phyloP scores from a whole-genome alignment of 371 early-diverging fungal species.

The Zychaea mexicana region DNA sequence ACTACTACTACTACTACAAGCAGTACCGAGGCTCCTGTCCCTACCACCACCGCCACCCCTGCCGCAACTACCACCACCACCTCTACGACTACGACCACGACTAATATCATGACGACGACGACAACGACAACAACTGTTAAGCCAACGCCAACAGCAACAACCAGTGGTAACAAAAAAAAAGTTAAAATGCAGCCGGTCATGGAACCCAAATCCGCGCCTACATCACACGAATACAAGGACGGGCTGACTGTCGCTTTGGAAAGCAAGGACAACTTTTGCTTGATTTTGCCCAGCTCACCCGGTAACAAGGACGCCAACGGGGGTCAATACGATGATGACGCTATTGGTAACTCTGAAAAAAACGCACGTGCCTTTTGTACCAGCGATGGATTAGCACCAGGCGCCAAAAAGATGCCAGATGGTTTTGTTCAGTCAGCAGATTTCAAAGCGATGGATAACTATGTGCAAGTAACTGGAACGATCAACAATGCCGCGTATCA shows the following conservation, averaged over 20 bases:
- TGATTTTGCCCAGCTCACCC: slow-evolving; percentile 39
- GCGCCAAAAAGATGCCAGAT: slow-evolving; percentile 34
- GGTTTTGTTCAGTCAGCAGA: slow-evolving; percentile 51
- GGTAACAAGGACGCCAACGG: slow-evolving; percentile 21
- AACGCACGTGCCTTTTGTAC: slow-evolving; percentile 35
- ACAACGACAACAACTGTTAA: neutral
- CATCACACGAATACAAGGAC: neutral
- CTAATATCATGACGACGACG: no score
- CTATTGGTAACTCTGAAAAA: slow-evolving; percentile 43
- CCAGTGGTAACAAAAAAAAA: neutral
- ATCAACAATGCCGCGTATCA: slow-evolving; percentile 42
- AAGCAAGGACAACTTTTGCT: slow-evolving; percentile 32
- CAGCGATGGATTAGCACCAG: slow-evolving; percentile 15
- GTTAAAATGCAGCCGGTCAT: neutral
- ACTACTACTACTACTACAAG: no score
- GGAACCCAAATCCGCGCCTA: no score
- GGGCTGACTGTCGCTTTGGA: slow-evolving; percentile 19
- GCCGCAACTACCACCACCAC: no score
- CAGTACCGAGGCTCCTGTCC: no score
- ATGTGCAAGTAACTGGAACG: slow-evolving; percentile 50
- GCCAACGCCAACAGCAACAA: neutral
- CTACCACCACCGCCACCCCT: no score
- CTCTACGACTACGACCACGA: no score
- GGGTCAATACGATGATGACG: slow-evolving; percentile 13
- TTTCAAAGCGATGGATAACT: slow-evolving; percentile 21